Conservation (phyloP, 2,329 filamentous ascomycete species). For the Aaosphaeria arxii region DNA sequence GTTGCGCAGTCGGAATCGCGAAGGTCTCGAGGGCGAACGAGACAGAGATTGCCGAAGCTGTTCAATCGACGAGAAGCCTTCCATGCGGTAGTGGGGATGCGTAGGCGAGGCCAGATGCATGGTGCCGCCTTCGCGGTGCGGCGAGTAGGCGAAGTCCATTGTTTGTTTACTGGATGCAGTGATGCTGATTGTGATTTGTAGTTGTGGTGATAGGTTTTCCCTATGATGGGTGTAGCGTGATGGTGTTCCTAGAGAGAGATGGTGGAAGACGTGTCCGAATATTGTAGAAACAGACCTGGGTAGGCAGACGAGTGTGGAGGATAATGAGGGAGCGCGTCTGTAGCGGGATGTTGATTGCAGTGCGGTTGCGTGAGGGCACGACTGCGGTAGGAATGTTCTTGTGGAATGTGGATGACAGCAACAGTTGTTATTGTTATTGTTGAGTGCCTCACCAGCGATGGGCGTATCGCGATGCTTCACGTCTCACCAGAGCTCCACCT, state of each 20-base stretch:
- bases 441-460: slow-evolving; percentile 7
- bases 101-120: slow-evolving; percentile 87
- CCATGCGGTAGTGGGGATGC: slow-evolving; percentile 62
- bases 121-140: slow-evolving; percentile 58
- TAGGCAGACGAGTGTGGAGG: slow-evolving; percentile 7
- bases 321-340: slow-evolving; percentile 24
- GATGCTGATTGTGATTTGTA: too few species aligned
- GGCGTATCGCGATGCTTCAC: slow-evolving; percentile 7
- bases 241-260: not conserved
- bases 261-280: slow-evolving; percentile 4
- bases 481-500: slow-evolving; percentile 14
- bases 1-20: slow-evolving; percentile 63
- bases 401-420: slow-evolving; percentile 15
- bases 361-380: slow-evolving; percentile 5
- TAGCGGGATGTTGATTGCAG: slow-evolving; percentile 4
- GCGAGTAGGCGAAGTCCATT: slow-evolving; percentile 52
- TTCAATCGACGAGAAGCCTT: slow-evolving; percentile 77
- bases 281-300: slow-evolving; percentile 6
- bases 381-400: slow-evolving; percentile 25
- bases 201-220: too few species aligned
- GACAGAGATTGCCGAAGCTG: slow-evolving; percentile 85
- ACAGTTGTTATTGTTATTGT: slow-evolving; percentile 6
- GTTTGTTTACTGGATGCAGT: slow-evolving; percentile 4
- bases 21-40: slow-evolving; percentile 82
- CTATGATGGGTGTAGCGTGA: slow-evolving; percentile 4